A percentile compares a stretch with the other conserved stretches of the same genome.
phyloP scores from a whole-genome alignment of 2,329 filamentous ascomycete species.

The Penicillium hesseltinei region DNA sequence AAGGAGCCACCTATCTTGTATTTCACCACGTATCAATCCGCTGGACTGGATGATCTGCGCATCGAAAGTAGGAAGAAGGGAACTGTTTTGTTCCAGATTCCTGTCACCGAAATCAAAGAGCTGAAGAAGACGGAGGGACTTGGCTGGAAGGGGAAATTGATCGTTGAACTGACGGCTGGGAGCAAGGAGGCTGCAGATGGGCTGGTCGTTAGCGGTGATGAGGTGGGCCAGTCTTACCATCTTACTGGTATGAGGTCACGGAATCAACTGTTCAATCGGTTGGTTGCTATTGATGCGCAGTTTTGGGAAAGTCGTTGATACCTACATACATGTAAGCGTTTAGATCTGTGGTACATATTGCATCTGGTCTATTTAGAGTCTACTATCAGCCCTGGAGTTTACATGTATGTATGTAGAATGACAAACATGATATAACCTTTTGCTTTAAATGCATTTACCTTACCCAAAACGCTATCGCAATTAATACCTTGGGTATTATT shows the following conservation, averaged over 20 bases:
- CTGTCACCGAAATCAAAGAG: slow-evolving; percentile 69
- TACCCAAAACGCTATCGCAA: too few species aligned
- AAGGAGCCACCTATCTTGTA: slow-evolving; percentile 51
- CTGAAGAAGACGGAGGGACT: slow-evolving; percentile 77
- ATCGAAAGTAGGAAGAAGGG: slow-evolving; percentile 52
- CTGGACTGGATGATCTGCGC: slow-evolving; percentile 43
- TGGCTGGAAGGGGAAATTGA: slow-evolving; percentile 80
- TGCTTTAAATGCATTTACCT: too few species aligned
- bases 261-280: slow-evolving; percentile 26
- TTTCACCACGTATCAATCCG: slow-evolving; percentile 52
- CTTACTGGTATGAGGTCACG: slow-evolving; percentile 26
- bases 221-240: slow-evolving; percentile 46
- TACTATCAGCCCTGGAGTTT: not conserved
- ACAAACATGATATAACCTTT: not conserved
- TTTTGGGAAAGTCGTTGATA: slow-evolving; percentile 25
- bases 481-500: too few species aligned
- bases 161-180: slow-evolving; percentile 73
- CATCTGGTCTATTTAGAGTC: not conserved
- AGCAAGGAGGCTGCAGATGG: slow-evolving; percentile 73
- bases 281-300: slow-evolving; percentile 27
- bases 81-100: slow-evolving; percentile 65
- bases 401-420: not conserved
- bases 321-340: not conserved
- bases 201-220: slow-evolving; percentile 62
- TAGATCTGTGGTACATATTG: not conserved